Evolutionary conservation across 2,329 filamentous ascomycete species (phyloP).

Genomic region (Aspergillus phoenicis): DNA sequence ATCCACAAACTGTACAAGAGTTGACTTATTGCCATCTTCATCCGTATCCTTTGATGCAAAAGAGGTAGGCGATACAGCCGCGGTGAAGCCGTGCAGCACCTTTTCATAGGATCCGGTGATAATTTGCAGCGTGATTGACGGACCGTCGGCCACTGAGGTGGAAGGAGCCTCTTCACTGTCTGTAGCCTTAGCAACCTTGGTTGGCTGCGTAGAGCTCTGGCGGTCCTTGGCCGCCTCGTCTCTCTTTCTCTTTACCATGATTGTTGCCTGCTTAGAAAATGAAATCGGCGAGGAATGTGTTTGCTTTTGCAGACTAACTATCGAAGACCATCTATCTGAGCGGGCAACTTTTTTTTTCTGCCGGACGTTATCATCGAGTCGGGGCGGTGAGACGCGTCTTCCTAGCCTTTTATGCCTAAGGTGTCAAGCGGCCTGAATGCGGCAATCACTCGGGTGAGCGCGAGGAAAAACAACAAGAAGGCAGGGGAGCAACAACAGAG

Average conservation of each 20-base stretch:
- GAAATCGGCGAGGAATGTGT: not conserved
- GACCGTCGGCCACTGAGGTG: slow-evolving; percentile 29
- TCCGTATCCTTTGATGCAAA: slow-evolving; percentile 30
- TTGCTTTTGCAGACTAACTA: not conserved
- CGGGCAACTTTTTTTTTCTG: slow-evolving; percentile 32
- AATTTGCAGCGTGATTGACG: slow-evolving; percentile 72
- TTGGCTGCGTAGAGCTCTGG: slow-evolving; percentile 25
- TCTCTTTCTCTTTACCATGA: slow-evolving; percentile 52
- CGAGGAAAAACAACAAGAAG: not conserved
- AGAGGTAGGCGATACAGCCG: slow-evolving; percentile 58
- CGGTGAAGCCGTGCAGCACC: slow-evolving; percentile 85
- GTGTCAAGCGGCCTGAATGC: slow-evolving; percentile 9
- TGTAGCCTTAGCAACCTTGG: slow-evolving; percentile 40
- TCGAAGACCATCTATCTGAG: slow-evolving; percentile 10
- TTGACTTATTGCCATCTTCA: slow-evolving; percentile 29
- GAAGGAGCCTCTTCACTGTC: slow-evolving; percentile 21
- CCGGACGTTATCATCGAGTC: slow-evolving; percentile 19
- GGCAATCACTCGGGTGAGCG: slow-evolving; percentile 2
- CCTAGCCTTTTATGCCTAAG: slow-evolving; percentile 18
- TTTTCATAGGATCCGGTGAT: slow-evolving; percentile 93
- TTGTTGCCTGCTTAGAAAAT: slow-evolving; percentile 1
- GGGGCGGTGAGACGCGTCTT: slow-evolving; percentile 17
- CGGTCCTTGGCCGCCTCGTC: slow-evolving; percentile 34
- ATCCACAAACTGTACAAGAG: slow-evolving; percentile 72
- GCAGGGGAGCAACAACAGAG: not conserved